Evolutionary conservation across 2,329 filamentous ascomycete species (phyloP), one percentile per base, ranked within the genome.

Genomic region (Exutisphaerella laricina): DNA sequence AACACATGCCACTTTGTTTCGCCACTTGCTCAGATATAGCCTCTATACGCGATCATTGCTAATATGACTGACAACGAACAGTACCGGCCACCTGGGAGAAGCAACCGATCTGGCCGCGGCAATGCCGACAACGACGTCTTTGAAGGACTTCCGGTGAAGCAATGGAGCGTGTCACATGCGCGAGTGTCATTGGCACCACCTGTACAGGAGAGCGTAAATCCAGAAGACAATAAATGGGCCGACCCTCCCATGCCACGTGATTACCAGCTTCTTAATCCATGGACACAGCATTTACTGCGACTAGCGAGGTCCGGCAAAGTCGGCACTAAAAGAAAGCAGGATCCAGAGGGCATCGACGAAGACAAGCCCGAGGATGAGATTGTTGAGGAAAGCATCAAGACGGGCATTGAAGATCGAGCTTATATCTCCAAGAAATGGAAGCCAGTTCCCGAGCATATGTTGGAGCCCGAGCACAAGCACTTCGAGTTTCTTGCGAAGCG

Each of bases 181-280:
- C 58, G 56, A 17, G 48, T 62, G 9, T 62, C 60, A 14, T 50
- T 62, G 6, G 60, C 58, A 16, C 57, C 60, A 18, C 59, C 58
- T 23, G 51, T 52, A 8, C 47, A 54, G 13, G 58, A 61, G 33
- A 45, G 36, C 16, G 49, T 42, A 25, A 43, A 46, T 33, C 41
- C 33, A 12, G 51, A 55, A 22, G 71, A 79, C 49, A 84, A 89
- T 55, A 79, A 74, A 39, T 90, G 84, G 78, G 82, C 80, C 35
- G 89, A 95, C 60, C 75, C 88, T 13, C 82, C 86, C 32, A 90
- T 96, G 86, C 90, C 90, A 28, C 85, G 85, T 57, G 90, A 95
- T 62, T 85, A 80, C 21, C 77, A 84, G 45, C 73, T 94, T 22
- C 71, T 96, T 7, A 78, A 85, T 0, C 77, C 82, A 1, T 84